Base-by-base conservation (phyloP, 805 yeast genomes). In the Cephaloascus albidus region DNA sequence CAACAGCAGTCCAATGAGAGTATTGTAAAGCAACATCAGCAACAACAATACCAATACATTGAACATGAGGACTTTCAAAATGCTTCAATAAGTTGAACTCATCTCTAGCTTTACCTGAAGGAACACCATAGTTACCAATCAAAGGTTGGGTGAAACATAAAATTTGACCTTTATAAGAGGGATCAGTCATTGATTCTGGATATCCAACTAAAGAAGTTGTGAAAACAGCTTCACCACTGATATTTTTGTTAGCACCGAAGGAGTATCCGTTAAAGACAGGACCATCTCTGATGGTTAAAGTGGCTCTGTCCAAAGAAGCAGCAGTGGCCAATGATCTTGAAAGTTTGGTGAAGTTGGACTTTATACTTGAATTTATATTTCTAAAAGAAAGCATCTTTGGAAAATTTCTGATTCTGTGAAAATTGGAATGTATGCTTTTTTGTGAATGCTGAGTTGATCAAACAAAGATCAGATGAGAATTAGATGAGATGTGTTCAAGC, bases 1-100 rank as follows among this genome's bases (percentile, higher is more conserved):
- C 97, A 27, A 93, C 96, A 3, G 99, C 99, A 30, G 97, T 89
- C 98, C 98, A 93, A 61, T 93, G 99, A n/a, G 96, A 86, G 63
- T 90, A 87, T 58, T 88, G 76, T 73, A 89, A 75, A 18, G 98
- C 97, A 40, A 78, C 96, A 56, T 93, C 96, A 34, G 95, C 85
- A 20, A 93, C 98, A 37, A 93, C 95, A 43, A 93, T 87, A 51
- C 97, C 99, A 44, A 85, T 81, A 64, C 97, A 89, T 65, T 93
- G 97, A 41, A 86, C 80, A 50, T 74, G 76, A 4, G 97, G 93
- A 42, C 89, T 77, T 68, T 93, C 99, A 65, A 93, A 82, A 63
- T 86, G 86, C 61, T 85, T 87, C 56, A 90, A 74, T 48, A 93
- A 68, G 50, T 86, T 85, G 65, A 64, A 89, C 60, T 87, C 78